Conservation (phyloP, 257 asterid species). For the Apocynum venetum region DNA sequence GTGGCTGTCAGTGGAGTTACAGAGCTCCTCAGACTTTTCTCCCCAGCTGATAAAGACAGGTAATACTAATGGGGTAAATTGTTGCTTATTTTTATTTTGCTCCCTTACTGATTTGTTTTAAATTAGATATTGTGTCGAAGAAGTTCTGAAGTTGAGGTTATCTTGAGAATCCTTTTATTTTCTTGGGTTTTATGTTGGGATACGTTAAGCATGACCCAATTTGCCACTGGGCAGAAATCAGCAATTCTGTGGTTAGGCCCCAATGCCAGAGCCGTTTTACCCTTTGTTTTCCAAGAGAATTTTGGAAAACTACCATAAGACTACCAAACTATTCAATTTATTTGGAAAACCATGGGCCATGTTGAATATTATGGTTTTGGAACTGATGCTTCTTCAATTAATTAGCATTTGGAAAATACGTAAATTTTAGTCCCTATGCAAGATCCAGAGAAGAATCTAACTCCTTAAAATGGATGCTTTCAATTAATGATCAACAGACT, state of each 20-base stretch:
- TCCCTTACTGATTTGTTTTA: background rate
- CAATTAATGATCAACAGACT: background rate
- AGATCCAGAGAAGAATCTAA: background rate
- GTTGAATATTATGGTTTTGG: background rate
- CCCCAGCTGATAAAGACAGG: conserved; percentile 33
- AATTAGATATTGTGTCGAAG: background rate
- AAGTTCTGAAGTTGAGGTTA: background rate
- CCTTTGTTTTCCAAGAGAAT: background rate
- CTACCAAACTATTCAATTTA: background rate
- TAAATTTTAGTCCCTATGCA: background rate
- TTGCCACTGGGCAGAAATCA: background rate
- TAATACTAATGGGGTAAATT: background rate
- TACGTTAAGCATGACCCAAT: background rate
- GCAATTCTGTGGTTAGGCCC: background rate
- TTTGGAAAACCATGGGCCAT: background rate
- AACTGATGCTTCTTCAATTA: background rate
- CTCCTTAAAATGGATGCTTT: background rate
- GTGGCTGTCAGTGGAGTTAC: conserved; percentile 59
- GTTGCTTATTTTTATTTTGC: background rate
- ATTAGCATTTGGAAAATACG: background rate
- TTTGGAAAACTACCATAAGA: background rate
- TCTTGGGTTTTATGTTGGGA: background rate
- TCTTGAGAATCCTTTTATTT: background rate
- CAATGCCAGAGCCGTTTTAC: background rate
- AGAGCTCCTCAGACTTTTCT: conserved; percentile 54